These are phyloP conservation scores for Kodamaea fukazawae DNA, from an alignment of 805 yeast species.

Conservation along the genomic window DNA sequence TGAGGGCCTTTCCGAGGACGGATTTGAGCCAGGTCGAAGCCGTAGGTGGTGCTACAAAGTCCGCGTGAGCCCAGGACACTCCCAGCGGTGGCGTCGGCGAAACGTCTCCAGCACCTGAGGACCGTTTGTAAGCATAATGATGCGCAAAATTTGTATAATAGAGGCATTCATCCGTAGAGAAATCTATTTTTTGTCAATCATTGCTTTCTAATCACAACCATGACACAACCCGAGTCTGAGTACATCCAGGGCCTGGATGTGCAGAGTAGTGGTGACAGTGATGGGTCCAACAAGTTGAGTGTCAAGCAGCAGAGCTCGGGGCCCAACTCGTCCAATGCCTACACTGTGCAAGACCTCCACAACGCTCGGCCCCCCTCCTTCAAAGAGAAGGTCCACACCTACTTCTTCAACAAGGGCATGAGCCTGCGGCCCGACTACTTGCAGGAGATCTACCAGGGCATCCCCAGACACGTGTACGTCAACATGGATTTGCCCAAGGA, in stretches of 20 bases:
- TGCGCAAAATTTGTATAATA: no score
- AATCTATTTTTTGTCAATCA: background rate
- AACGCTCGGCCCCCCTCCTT: conserved; percentile 14
- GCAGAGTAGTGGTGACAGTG: conserved; percentile 6
- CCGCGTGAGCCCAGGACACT: no score
- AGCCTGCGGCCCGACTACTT: conserved; percentile 33
- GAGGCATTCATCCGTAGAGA: no score
- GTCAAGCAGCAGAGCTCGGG: conserved; percentile 6
- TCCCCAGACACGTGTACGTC: conserved; percentile 46
- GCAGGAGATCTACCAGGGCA: conserved; percentile 35
- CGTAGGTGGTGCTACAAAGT: no score
- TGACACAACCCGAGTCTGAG: conserved; percentile 3
- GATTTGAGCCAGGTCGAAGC: no score
- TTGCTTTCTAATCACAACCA: background rate
- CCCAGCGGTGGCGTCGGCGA: no score
- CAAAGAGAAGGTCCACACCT: conserved; percentile 11
- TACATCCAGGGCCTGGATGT: conserved; percentile 1
- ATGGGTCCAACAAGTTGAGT: conserved; percentile 2
- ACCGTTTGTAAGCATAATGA: no score
- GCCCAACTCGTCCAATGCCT: conserved; percentile 11
- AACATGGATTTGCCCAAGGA: conserved; percentile 48
- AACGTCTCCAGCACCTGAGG: no score
- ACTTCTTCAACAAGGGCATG: conserved; percentile 17
- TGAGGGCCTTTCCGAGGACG: no score
- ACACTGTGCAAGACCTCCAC: conserved; percentile 12